Evolutionary conservation across 768 basidiomycete genomes (phyloP).

Genomic region (Clitopilus hobsonii): DNA sequence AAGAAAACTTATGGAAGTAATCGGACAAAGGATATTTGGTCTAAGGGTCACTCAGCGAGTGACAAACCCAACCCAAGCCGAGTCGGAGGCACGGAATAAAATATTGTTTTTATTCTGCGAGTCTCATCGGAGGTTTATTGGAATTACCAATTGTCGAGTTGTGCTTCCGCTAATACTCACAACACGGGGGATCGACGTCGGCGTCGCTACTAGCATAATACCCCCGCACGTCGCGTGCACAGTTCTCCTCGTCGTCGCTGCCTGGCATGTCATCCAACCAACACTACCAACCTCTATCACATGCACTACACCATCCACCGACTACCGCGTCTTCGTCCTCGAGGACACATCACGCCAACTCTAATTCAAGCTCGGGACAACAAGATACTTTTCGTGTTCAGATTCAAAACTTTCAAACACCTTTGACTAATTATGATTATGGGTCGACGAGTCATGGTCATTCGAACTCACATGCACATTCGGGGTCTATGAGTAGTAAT

Average conservation of each 20-base stretch:
- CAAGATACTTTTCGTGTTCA: constrained; percentile 18
- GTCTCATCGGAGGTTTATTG: not conserved
- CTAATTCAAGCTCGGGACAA: too few relatives aligned
- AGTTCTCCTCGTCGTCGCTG: not conserved
- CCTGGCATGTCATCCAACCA: constrained; percentile 43
- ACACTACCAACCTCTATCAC: constrained; percentile 77
- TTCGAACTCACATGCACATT: not conserved
- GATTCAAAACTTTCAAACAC: constrained; percentile 13
- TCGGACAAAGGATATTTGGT: too few relatives aligned
- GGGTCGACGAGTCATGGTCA: not conserved
- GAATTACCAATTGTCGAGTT: not conserved
- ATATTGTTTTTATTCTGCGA: not conserved
- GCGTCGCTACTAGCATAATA: not conserved
- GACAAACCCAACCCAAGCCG: not conserved
- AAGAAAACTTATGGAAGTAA: too few relatives aligned
- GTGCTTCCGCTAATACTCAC: constrained; percentile 3
- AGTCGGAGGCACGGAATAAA: not conserved
- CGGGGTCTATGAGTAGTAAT: not conserved
- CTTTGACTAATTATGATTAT: too few relatives aligned
- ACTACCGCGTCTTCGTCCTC: constrained; percentile 13
- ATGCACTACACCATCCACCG: constrained; percentile 63
- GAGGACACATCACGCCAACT: constrained; percentile 21
- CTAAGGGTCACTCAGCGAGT: too few relatives aligned
- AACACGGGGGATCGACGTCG: not conserved
- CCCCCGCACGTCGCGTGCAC: not conserved